A percentile compares a stretch with the other conserved stretches of the same genome.
These are phyloP conservation scores for Neonothopanus nambi DNA, from an alignment of 1,284 basidiomycete genomes.

Conservation along the genomic window DNA sequence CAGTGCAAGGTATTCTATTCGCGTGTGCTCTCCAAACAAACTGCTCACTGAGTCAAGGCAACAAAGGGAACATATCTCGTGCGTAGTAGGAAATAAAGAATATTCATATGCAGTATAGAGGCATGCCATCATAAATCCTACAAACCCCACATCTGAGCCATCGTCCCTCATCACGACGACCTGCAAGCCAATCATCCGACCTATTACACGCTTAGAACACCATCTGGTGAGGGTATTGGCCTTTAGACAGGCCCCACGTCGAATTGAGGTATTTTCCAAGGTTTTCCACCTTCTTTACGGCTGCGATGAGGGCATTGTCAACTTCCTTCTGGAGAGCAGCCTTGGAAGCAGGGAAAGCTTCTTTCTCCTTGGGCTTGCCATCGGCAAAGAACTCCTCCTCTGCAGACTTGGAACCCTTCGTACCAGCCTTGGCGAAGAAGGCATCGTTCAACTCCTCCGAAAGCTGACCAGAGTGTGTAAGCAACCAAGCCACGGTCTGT, in stretches of 20 bases:
- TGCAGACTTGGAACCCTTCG: conserved; percentile 73
- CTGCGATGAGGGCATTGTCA: conserved; percentile 83
- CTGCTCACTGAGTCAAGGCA: not conserved
- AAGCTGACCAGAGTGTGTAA: conserved; percentile 45
- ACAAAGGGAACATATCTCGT: conserved; percentile 9
- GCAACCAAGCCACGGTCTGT: not conserved
- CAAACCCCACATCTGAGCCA: conserved; percentile 21
- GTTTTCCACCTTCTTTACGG: conserved; percentile 92
- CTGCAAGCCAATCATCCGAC: conserved; percentile 19
- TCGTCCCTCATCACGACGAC: conserved; percentile 1
- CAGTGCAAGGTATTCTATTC: too few relatives aligned
- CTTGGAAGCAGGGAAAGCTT: conserved; percentile 87
- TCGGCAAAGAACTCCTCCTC: conserved; percentile 97
- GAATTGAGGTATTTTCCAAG: conserved; percentile 94
- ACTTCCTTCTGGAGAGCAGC: conserved; percentile 92
- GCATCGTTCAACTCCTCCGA: conserved; percentile 92
- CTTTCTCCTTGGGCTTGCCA: conserved; percentile 92
- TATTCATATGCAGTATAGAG: conserved; percentile 20
- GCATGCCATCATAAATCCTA: conserved; percentile 18
- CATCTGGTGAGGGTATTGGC: conserved; percentile 88
- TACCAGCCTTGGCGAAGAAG: conserved; percentile 88
- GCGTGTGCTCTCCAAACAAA: too few relatives aligned
- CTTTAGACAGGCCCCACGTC: conserved; percentile 94
- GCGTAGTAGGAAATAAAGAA: conserved; percentile 16
- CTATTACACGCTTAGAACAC: conserved; percentile 60